A percentile compares a stretch with the other conserved stretches of the same genome.
Conservation (phyloP, 371 early-diverging fungal genomes). For the Rhizopus stolonifer region DNA sequence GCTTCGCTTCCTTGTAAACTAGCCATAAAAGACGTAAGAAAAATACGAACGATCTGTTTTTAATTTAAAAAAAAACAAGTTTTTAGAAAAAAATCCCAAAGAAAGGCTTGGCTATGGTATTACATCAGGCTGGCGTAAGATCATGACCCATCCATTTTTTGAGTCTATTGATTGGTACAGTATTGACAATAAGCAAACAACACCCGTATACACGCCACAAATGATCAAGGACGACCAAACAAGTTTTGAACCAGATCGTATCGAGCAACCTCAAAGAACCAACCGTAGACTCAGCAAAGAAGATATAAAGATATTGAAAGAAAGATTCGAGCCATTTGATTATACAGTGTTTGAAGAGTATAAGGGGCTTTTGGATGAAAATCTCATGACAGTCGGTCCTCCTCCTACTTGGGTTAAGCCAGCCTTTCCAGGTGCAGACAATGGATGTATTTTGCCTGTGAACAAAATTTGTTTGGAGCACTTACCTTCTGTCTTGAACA, state of each 20-base stretch:
- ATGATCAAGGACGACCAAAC: not conserved
- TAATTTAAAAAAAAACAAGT: too few relatives aligned
- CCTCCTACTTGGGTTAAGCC: constrained; percentile 63
- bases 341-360: constrained; percentile 59
- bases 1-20: constrained; percentile 48
- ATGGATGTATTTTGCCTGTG: constrained; percentile 16
- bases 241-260: too few relatives aligned
- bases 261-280: too few relatives aligned
- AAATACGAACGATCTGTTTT: too few relatives aligned
- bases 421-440: constrained; percentile 37
- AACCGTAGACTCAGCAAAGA: constrained; percentile 7
- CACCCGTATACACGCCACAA: constrained; percentile 49
- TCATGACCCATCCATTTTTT: constrained; percentile 47
- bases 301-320: constrained; percentile 28
- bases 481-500: too few relatives aligned
- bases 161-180: constrained; percentile 33
- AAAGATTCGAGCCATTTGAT: constrained; percentile 54
- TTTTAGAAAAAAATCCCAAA: constrained; percentile 34
- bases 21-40: constrained; percentile 50
- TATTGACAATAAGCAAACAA: constrained; percentile 34
- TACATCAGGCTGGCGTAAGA: constrained; percentile 27
- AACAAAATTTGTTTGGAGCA: constrained; percentile 15
- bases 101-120: constrained; percentile 44
- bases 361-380: constrained; percentile 50
- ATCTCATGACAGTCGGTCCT: constrained; percentile 55